Conservation (phyloP, 768 basidiomycete genomes). For the Mycena olivaceomarginata region DNA sequence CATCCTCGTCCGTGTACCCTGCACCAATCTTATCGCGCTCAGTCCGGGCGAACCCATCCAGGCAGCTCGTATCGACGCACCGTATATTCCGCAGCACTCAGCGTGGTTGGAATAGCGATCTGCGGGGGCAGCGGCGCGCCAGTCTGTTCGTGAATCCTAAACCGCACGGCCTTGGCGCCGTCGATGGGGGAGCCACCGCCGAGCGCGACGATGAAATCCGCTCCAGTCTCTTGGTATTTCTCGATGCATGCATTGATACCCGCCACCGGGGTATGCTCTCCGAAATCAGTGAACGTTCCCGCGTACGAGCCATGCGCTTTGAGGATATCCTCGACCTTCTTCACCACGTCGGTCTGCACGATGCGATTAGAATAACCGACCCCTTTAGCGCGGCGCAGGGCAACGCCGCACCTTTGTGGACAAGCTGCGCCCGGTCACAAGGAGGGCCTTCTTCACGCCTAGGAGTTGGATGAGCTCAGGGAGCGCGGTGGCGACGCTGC, state of each 20-base stretch:
- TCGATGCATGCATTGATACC: conserved; percentile 77
- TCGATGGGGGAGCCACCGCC: conserved; percentile 91
- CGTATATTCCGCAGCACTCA: conserved; percentile 87
- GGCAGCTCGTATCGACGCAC: conserved; percentile 57
- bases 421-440: conserved; percentile 85
- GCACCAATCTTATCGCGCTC: conserved; percentile 70
- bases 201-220: conserved; percentile 83
- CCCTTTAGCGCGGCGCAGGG: background rate
- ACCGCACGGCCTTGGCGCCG: conserved; percentile 84
- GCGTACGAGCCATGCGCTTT: conserved; percentile 76
- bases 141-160: conserved; percentile 74
- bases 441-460: conserved; percentile 76
- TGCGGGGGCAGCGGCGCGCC: conserved; percentile 72
- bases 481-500: conserved; percentile 76
- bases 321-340: conserved; percentile 73
- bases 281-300: conserved; percentile 83
- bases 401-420: conserved; percentile 71
- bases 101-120: conserved; percentile 89
- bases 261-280: conserved; percentile 82
- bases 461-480: conserved; percentile 75
- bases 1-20: conserved; percentile 83
- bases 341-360: conserved; percentile 76
- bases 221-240: conserved; percentile 71
- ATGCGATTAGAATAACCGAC: background rate
- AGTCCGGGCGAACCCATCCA: background rate